Conservation (phyloP, 1,284 basidiomycete species). For the Pisolithus thermaeus region DNA sequence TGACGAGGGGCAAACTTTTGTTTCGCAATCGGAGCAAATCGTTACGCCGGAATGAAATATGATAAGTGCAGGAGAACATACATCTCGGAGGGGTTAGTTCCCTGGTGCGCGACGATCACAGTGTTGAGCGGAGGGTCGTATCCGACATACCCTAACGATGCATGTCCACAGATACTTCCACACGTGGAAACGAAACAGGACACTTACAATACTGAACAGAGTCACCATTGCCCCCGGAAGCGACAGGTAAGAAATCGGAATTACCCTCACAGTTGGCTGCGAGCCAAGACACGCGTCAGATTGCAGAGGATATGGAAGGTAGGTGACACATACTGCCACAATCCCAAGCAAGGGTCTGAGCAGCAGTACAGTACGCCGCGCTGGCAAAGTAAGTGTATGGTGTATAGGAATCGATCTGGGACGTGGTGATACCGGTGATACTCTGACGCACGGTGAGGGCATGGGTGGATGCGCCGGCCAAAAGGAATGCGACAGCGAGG, state of each 20-base stretch:
- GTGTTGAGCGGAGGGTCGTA: slow-evolving; percentile 24
- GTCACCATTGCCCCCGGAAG: slow-evolving; percentile 55
- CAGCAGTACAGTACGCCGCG: slow-evolving; percentile 47
- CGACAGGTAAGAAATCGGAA: slow-evolving; percentile 47
- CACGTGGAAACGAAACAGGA: background rate
- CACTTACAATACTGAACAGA: slow-evolving; percentile 41
- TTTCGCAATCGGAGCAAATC: background rate
- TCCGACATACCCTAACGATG: slow-evolving; percentile 31
- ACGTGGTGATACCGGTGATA: slow-evolving; percentile 36
- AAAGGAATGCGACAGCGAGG: background rate
- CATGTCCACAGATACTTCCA: background rate
- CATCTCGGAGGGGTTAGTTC: slow-evolving; percentile 25
- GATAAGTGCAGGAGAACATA: background rate
- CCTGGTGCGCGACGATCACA: slow-evolving; percentile 33
- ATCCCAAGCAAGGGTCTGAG: slow-evolving; percentile 44
- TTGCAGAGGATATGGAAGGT: too few species aligned
- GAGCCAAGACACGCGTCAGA: slow-evolving; percentile 2
- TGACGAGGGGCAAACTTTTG: slow-evolving; percentile 43
- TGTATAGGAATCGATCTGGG: slow-evolving; percentile 42
- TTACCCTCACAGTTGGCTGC: slow-evolving; percentile 50
- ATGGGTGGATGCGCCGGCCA: too few species aligned
- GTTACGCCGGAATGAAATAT: background rate
- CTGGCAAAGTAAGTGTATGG: slow-evolving; percentile 53
- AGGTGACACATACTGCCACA: slow-evolving; percentile 44
- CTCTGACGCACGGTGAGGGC: slow-evolving; percentile 21